phyloP scores from a whole-genome alignment of 2,329 filamentous ascomycete genomes.

The Metarhizium sp. region DNA sequence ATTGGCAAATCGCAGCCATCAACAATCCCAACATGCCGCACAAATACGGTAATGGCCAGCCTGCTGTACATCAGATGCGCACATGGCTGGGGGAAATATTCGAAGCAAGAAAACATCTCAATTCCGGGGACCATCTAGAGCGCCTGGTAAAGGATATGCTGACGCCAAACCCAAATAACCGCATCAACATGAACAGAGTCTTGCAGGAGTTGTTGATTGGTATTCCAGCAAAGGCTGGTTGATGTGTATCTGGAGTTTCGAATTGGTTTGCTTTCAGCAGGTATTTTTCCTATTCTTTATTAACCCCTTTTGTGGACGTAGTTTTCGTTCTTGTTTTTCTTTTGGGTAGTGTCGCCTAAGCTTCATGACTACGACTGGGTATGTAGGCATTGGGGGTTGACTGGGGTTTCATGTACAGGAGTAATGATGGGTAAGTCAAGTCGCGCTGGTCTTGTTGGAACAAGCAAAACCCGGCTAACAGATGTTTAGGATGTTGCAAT shows the following conservation, averaged over 20 bases:
- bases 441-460: neutral
- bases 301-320: neutral
- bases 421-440: constrained; percentile 1
- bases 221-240: constrained; percentile 8
- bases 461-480: neutral
- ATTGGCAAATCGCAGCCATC: constrained; percentile 50
- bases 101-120: constrained; percentile 36
- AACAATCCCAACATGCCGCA: constrained; percentile 29
- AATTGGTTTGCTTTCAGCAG: neutral
- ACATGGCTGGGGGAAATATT: constrained; percentile 46
- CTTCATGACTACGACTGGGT: neutral
- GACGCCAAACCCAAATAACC: constrained; percentile 37
- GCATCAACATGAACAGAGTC: constrained; percentile 45
- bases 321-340: neutral
- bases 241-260: neutral
- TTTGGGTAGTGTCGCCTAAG: neutral
- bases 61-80: constrained; percentile 43
- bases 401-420: neutral
- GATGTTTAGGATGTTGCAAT: constrained; percentile 1
- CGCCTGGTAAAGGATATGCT: constrained; percentile 45
- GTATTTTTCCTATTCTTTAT: neutral
- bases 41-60: constrained; percentile 26
- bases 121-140: constrained; percentile 39
- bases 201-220: constrained; percentile 32
- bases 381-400: neutral